These are phyloP conservation scores for Holtermannia corniformis DNA, from an alignment of 768 basidiomycete species.

Conservation along the genomic window DNA sequence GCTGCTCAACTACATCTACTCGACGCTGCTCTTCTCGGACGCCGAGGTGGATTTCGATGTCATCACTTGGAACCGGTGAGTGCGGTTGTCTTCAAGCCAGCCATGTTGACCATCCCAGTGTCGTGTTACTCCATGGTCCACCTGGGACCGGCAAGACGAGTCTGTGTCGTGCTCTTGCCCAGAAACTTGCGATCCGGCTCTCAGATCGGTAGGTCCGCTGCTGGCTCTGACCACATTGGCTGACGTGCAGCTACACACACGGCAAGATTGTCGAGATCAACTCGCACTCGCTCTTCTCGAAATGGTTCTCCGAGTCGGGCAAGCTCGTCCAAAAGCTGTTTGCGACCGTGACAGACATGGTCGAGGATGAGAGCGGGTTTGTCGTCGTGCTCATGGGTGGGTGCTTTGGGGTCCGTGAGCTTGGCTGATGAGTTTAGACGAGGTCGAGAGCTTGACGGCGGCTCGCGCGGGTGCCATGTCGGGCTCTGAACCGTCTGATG, in stretches of 20 bases:
- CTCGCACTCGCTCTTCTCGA: slow-evolving; percentile 93
- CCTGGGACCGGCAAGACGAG: slow-evolving; percentile 98
- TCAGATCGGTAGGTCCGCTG: slow-evolving; percentile 58
- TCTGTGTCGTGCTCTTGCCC: slow-evolving; percentile 84
- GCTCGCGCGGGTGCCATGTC: slow-evolving; percentile 90
- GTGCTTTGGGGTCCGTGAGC: slow-evolving; percentile 34
- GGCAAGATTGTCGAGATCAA: slow-evolving; percentile 92
- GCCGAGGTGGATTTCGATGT: slow-evolving; percentile 54
- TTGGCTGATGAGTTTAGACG: slow-evolving; percentile 50
- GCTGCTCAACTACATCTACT: slow-evolving; percentile 87
- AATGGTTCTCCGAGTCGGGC: slow-evolving; percentile 98
- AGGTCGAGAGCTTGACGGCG: slow-evolving; percentile 91
- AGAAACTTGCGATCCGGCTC: slow-evolving; percentile 85
- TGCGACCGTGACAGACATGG: slow-evolving; percentile 74
- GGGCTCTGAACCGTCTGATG: slow-evolving; percentile 92
- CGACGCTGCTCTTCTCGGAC: slow-evolving; percentile 85
- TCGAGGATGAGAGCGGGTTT: slow-evolving; percentile 83
- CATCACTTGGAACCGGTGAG: slow-evolving; percentile 80
- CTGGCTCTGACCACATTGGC: background rate
- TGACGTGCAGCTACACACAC: slow-evolving; percentile 58
- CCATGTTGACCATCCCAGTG: slow-evolving; percentile 37
- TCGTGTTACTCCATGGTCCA: slow-evolving; percentile 88
- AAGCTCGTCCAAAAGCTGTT: slow-evolving; percentile 90
- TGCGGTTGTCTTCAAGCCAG: background rate
- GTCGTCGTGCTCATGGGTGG: slow-evolving; percentile 84